A percentile compares a stretch with the other conserved stretches of the same genome.
phyloP scores from a whole-genome alignment of 805 yeast genomes.

The Wickerhamomyces silvicola region DNA sequence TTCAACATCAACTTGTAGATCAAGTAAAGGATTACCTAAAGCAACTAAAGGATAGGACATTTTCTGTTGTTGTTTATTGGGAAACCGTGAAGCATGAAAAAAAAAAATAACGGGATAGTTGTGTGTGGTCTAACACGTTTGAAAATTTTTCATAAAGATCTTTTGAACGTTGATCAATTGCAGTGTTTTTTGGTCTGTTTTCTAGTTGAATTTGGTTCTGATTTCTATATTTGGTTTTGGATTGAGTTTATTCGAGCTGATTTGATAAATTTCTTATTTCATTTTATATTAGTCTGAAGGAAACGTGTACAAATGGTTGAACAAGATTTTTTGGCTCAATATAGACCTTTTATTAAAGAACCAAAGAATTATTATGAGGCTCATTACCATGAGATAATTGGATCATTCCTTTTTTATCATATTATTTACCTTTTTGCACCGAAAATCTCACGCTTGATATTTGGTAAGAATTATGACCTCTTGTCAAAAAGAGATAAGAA shows the following conservation, averaged over 20 bases:
- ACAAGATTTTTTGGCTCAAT: constrained; percentile 12
- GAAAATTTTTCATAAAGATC: too few relatives aligned
- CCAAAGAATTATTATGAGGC: constrained; percentile 37
- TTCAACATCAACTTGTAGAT: constrained; percentile 73
- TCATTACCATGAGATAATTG: constrained; percentile 75
- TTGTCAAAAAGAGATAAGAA: constrained; percentile 41
- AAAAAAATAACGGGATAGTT: too few relatives aligned
- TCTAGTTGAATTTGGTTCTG: too few relatives aligned
- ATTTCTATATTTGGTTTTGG: too few relatives aligned
- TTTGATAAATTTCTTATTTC: too few relatives aligned
- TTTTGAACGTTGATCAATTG: too few relatives aligned
- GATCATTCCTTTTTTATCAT: constrained; percentile 56
- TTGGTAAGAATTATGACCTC: constrained; percentile 49
- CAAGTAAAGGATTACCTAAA: constrained; percentile 90
- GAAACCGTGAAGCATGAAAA: background rate
- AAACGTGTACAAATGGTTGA: too few relatives aligned
- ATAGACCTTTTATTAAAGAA: constrained; percentile 26
- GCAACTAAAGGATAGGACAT: constrained; percentile 71
- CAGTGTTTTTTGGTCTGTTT: too few relatives aligned
- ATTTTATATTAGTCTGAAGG: too few relatives aligned
- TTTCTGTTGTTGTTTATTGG: background rate
- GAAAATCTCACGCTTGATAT: constrained; percentile 36
- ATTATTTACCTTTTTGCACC: constrained; percentile 48
- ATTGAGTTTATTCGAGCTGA: too few relatives aligned
- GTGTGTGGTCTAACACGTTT: too few relatives aligned